A percentile compares a stretch with the other conserved stretches of the same genome.
phyloP scores from a whole-genome alignment of 2,329 filamentous ascomycete genomes.

The Fusarium annulatum region DNA sequence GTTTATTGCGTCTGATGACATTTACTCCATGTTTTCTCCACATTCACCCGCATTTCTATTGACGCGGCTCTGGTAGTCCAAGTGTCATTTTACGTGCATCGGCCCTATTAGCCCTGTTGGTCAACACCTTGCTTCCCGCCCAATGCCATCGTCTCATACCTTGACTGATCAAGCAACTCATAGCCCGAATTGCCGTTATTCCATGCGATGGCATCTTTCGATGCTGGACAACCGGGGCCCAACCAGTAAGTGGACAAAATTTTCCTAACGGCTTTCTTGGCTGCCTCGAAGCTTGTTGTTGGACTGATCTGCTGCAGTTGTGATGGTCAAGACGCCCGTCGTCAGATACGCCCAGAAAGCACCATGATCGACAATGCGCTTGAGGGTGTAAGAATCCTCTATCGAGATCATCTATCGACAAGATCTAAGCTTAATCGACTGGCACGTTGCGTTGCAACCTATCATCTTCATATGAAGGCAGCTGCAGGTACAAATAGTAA shows the following conservation, averaged over 20 bases:
- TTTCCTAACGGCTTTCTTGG: no score
- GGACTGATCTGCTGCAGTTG: not conserved
- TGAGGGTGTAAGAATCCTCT: fast-evolving
- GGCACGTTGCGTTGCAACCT: not conserved
- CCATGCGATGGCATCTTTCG: not conserved
- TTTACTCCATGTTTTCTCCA: slow-evolving; percentile 15
- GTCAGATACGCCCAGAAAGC: not conserved
- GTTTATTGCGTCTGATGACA: slow-evolving; percentile 11
- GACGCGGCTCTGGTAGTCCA: slow-evolving; percentile 23
- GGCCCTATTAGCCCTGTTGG: slow-evolving; percentile 13
- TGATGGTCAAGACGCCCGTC: fast-evolving
- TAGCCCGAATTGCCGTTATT: not conserved
- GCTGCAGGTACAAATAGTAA: not conserved
- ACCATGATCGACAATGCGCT: not conserved
- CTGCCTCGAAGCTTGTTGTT: not conserved
- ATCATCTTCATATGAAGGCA: not conserved
- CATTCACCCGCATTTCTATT: slow-evolving; percentile 31
- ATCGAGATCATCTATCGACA: not conserved
- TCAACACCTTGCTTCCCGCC: not conserved
- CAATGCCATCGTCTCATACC: not conserved
- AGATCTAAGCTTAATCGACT: not conserved
- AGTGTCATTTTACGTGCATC: slow-evolving; percentile 19
- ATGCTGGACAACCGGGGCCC: no score
- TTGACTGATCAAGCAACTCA: not conserved
- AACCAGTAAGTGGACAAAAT: no score